A percentile compares a stretch with the other conserved stretches of the same genome.
Evolutionary conservation across 73 alveolate genomes (phyloP).

Genomic region (Paramecium sexaurelia): DNA sequence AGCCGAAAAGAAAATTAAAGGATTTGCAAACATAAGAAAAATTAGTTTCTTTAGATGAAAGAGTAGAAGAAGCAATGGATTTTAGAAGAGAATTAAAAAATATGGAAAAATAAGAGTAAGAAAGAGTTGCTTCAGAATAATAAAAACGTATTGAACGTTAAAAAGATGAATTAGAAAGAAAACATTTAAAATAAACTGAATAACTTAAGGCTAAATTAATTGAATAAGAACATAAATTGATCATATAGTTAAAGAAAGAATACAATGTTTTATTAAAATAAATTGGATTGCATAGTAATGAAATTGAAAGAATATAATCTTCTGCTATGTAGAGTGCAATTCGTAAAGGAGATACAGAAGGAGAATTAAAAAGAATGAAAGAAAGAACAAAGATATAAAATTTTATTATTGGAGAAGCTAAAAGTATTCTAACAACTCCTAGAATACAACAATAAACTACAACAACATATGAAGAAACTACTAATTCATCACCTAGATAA

Average conservation of each 20-base stretch:
- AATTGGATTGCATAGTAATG: conserved; percentile 91
- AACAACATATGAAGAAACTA: conserved; percentile 74
- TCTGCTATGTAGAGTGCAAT: conserved; percentile 74
- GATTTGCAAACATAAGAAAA: conserved; percentile 90
- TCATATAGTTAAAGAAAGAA: conserved; percentile 87
- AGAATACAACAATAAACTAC: not conserved
- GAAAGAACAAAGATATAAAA: conserved; percentile 75
- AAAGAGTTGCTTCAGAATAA: conserved; percentile 88
- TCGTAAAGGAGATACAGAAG: conserved; percentile 74
- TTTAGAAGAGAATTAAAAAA: conserved; percentile 91
- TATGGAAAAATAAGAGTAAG: conserved; percentile 85
- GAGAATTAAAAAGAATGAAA: conserved; percentile 78
- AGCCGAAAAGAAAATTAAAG: conserved; percentile 87
- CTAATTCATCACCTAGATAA: conserved; percentile 31
- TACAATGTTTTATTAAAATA: conserved; percentile 82
- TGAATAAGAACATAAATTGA: conserved; percentile 89
- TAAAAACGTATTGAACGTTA: conserved; percentile 82
- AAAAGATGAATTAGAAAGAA: conserved; percentile 77
- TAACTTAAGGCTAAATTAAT: conserved; percentile 85
- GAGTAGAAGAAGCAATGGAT: conserved; percentile 97
- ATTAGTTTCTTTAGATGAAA: conserved; percentile 94
- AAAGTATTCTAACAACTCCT: conserved; percentile 63
- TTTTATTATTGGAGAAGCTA: conserved; percentile 67
- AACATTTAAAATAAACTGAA: conserved; percentile 83
- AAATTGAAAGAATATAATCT: conserved; percentile 85